Evolutionary conservation across 2,329 filamentous ascomycete genomes (phyloP), one percentile per base, ranked within the genome.

Genomic region (Colletotrichum agaves): DNA sequence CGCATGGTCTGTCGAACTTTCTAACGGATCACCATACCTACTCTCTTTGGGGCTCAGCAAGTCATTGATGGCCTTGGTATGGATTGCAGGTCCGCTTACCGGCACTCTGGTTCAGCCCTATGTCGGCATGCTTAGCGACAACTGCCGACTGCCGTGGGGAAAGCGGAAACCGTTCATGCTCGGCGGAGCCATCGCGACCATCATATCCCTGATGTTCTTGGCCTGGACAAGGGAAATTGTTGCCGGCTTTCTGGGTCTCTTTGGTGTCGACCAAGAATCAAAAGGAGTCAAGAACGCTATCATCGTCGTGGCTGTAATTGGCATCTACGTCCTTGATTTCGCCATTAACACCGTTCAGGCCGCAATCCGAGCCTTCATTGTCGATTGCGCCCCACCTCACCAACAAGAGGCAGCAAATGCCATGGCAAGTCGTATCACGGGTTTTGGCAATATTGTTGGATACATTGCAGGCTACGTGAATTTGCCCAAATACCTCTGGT

Each of bases 341-440:
- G 90, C 94, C 74, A 96, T 98, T 82, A 98, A 98, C 79, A 96
- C 94, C 87, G 93, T 98, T 37, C 95, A 98, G 86, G 95, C 96
- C 55, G 92, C 90, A 4, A 92, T 98, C 74, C 88, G 94, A 71
- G 93, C 94, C 23, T 97, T 97, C 76, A 97, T 98, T 61, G 92
- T 98, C 23, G 95, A 98, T 76, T 95, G 94, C 74, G 92, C 93
- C 0, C 96, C 96, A 0, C 88, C 93, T 1, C 94, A 98, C 75
- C 95, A 98, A 77, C 95, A 98, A 81, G 94, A 97, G 79, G 86
- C 91, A 41, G 95, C 94, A 61, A 98, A 98, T 80, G 91, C 95
- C 44, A 98, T 97, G 94, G 93, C 95, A 19, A 94, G 93, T 74
- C 89, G 95, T 58, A 87, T 95, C 64, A 91, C 90, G 11, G 95